These are phyloP conservation scores for Leucosporidium scottii DNA, from an alignment of 768 basidiomycete species.

Conservation along the genomic window DNA sequence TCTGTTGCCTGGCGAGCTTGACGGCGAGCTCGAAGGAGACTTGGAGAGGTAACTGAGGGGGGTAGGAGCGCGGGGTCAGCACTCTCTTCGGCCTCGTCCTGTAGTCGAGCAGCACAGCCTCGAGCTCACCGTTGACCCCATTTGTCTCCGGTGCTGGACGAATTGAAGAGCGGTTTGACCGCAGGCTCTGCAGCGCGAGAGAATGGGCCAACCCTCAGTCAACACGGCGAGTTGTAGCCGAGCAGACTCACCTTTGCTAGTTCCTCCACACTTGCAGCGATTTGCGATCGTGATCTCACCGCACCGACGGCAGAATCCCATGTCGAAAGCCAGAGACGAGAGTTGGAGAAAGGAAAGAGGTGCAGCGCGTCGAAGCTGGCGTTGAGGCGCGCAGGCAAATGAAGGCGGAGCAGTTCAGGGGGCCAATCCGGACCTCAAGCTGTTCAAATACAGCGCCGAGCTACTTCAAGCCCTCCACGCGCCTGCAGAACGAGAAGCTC, in stretches of 20 bases:
- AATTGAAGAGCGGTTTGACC: conserved; percentile 6
- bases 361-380: too few relatives aligned
- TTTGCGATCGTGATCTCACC: conserved; percentile 7
- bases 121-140: conserved; percentile 15
- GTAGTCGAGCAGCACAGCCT: not conserved
- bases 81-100: not conserved
- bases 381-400: too few relatives aligned
- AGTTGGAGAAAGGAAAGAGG: not conserved
- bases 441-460: too few relatives aligned
- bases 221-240: not conserved
- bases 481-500: too few relatives aligned
- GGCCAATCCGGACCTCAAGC: too few relatives aligned
- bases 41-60: conserved; percentile 6
- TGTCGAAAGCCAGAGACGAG: not conserved
- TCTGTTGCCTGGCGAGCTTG: not conserved
- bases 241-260: not conserved
- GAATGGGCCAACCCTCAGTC: not conserved
- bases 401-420: too few relatives aligned
- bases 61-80: not conserved
- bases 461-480: too few relatives aligned
- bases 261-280: conserved; percentile 25
- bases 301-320: conserved; percentile 29
- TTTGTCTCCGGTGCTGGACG: not conserved
- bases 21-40: not conserved
- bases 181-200: conserved; percentile 3